Evolutionary conservation across 2,329 filamentous ascomycete species (phyloP), one percentile per base, ranked within the genome.

Genomic region (Fonsecaea pedrosoi): DNA sequence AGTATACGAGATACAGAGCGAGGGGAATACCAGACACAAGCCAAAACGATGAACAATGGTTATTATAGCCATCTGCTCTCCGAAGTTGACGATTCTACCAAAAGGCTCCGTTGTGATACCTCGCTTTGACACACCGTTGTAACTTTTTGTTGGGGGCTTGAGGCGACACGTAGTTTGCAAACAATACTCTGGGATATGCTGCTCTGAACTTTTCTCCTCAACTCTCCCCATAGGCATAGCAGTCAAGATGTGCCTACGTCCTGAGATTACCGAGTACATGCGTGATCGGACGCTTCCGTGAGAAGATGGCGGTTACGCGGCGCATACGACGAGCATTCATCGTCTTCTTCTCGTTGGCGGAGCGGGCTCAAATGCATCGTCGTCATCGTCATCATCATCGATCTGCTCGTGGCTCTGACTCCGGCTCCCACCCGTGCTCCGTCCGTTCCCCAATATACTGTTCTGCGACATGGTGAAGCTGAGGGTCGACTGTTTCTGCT

Each of bases 331-430:
- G 21, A 18, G 25, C 25, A 25, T 42, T 68, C 61, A 70, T 21
- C 68, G 63, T 35, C 62, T 66, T 37, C 71, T 73, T 64, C 70
- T 70, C 12, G 67, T 66, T 12, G 74, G 59, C 35, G 72, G 70
- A 25, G 71, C 70, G n/a, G 80, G 78, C 70, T 83, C 81, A 75
- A 83, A 83, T 12, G 79, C 81, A 74, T 82, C 81, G 18, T 80
- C 79, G 55, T 77, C 53, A 73, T 78, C 40, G 76, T 72, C 66
- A 55, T 73, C 67, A 42, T 68, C 45, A 63, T 72, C 38, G 56
- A 67, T 57, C 48, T 69, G 35, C 76, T 75, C 38, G 76, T 72
- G 54, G 74, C 72, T 62, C 73, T 73, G 40, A 72, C 76, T 78
- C 8, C 72, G 70, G 48, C 64, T 68, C n/a, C 45, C 32, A 2